Percentiles rank a stretch among this genome's conserved stretches.
Evolutionary conservation across 371 early-diverging fungal genomes (phyloP).

Genomic region (Mortierella sp.): DNA sequence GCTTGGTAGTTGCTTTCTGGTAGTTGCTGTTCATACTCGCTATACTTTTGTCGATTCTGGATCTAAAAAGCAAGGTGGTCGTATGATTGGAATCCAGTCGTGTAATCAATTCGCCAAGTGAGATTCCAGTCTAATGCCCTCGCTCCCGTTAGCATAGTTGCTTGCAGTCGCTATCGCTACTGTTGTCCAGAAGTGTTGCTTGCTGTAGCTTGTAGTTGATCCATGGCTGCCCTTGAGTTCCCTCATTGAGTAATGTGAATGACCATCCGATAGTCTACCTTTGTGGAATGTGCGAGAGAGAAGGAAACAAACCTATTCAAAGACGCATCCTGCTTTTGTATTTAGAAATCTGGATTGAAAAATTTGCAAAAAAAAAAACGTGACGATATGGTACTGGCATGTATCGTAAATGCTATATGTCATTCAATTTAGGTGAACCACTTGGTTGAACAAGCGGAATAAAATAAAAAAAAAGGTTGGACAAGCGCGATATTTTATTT

Average conservation of each 20-base stretch:
- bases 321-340: background rate
- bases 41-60: background rate
- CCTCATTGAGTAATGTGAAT: background rate
- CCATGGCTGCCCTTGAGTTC: background rate
- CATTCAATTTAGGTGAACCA: no score
- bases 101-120: background rate
- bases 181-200: background rate
- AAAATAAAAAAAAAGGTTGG: no score
- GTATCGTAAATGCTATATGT: background rate
- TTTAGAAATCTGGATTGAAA: background rate
- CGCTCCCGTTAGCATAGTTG: background rate
- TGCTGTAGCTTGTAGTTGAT: background rate
- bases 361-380: background rate
- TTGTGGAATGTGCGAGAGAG: constrained; percentile 59
- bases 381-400: background rate
- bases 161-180: background rate
- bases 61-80: background rate
- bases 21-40: background rate
- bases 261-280: constrained; percentile 31
- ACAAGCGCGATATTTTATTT: no score
- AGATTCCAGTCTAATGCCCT: background rate
- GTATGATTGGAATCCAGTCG: background rate
- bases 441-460: no score
- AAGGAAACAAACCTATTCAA: constrained; percentile 23
- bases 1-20: background rate